These are phyloP conservation scores for Pseudopyricularia javanii DNA, from an alignment of 2,329 filamentous ascomycete species.

Conservation along the genomic window DNA sequence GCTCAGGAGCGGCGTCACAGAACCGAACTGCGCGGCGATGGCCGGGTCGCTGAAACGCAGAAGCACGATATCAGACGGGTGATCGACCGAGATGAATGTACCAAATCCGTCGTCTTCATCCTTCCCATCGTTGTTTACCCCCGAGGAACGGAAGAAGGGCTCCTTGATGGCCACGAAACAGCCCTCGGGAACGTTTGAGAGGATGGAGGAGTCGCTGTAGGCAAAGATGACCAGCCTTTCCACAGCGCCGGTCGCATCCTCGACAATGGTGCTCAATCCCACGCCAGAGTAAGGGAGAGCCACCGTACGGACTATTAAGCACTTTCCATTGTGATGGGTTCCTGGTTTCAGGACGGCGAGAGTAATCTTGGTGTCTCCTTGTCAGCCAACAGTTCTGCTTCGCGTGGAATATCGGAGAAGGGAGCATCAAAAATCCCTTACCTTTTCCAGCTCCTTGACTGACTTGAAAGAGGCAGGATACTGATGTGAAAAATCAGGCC, in stretches of 20 bases:
- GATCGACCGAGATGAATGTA: constrained; percentile 21
- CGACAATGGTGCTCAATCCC: constrained; percentile 20
- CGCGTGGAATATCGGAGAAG: not conserved
- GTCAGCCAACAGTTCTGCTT: not conserved
- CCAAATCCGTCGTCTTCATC: not conserved
- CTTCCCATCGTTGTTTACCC: not conserved
- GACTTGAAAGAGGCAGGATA: constrained; percentile 15
- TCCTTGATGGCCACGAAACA: constrained; percentile 21
- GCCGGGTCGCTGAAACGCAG: constrained; percentile 17
- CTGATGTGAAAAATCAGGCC: constrained; percentile 11
- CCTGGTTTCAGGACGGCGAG: constrained; percentile 17
- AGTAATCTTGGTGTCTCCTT: constrained; percentile 7
- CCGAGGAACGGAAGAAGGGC: constrained; percentile 17
- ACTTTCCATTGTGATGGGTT: constrained; percentile 19
- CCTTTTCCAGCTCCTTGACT: constrained; percentile 15
- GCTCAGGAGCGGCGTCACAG: not conserved
- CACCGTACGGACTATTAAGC: constrained; percentile 17
- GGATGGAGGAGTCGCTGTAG: constrained; percentile 14
- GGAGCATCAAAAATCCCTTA: not conserved
- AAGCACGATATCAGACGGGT: constrained; percentile 19
- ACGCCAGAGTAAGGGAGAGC: constrained; percentile 19
- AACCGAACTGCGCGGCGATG: constrained; percentile 11
- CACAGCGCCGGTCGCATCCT: constrained; percentile 21
- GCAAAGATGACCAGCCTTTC: constrained; percentile 25
- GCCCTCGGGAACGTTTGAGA: constrained; percentile 18